A percentile compares a stretch with the other conserved stretches of the same genome.
Conservation (phyloP, 2,329 filamentous ascomycete genomes). For the Aspergillus bombycis region DNA sequence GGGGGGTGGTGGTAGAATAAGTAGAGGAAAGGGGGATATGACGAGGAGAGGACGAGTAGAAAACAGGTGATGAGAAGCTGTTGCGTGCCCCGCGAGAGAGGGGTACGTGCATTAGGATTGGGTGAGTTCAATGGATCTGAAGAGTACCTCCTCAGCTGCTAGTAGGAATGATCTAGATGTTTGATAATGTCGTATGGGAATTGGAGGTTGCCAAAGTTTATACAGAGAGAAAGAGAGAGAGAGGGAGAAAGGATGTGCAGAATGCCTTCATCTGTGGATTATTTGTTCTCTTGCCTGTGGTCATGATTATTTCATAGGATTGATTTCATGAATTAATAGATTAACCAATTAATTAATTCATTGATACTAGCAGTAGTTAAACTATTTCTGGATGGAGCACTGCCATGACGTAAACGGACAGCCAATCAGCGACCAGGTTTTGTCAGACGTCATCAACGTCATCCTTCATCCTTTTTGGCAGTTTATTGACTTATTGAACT, state of each 20-base stretch:
- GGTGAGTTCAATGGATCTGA: not conserved
- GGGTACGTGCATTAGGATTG: conserved; percentile 21
- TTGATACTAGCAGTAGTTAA: too few relatives aligned
- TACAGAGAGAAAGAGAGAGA: too few relatives aligned
- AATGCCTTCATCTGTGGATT: too few relatives aligned
- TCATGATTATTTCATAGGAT: not conserved
- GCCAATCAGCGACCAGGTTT: conserved; percentile 14
- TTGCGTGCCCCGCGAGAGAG: conserved; percentile 18
- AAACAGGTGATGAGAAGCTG: conserved; percentile 18
- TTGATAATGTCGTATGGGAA: too few relatives aligned
- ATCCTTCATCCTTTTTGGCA: too few relatives aligned
- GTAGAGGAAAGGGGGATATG: conserved; percentile 1
- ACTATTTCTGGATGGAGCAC: too few relatives aligned
- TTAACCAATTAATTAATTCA: not conserved
- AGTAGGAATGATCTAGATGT: too few relatives aligned
- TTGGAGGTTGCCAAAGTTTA: too few relatives aligned
- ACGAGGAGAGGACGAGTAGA: conserved; percentile 14
- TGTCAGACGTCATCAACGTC: conserved; percentile 12
- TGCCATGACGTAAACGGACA: conserved; percentile 14
- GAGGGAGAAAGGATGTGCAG: too few relatives aligned
- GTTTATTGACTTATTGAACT: too few relatives aligned
- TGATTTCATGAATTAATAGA: not conserved
- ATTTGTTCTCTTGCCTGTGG: not conserved
- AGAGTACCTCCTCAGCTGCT: too few relatives aligned
- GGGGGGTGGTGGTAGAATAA: conserved; percentile 1